These are phyloP conservation scores for Blepharisma undulans DNA, from an alignment of 169 alveolate genomes.

Conservation along the genomic window DNA sequence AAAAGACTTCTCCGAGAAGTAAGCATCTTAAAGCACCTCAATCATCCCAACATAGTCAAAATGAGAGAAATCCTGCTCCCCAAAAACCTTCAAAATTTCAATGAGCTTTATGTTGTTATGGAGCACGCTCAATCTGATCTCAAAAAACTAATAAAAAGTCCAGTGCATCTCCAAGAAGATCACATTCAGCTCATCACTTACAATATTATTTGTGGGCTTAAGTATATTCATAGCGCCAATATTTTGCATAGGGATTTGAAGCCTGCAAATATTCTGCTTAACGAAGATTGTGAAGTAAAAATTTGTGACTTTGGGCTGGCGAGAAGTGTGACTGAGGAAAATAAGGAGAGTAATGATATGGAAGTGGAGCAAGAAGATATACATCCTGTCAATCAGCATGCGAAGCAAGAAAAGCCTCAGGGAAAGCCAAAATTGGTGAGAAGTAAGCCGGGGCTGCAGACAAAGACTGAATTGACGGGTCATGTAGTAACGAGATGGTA, in stretches of 20 bases:
- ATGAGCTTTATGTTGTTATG: slow-evolving; percentile 61
- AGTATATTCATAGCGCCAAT: slow-evolving; percentile 94
- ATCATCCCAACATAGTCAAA: slow-evolving; percentile 91
- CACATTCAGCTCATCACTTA: slow-evolving; percentile 74
- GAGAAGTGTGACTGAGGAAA: slow-evolving; percentile 73
- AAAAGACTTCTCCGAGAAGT: slow-evolving; percentile 95
- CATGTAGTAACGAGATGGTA: slow-evolving; percentile 99
- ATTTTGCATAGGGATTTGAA: slow-evolving; percentile 97
- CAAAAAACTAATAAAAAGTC: slow-evolving; percentile 54
- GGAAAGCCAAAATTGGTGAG: neutral
- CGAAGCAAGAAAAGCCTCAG: neutral
- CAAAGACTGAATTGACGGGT: slow-evolving; percentile 95
- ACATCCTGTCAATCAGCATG: neutral
- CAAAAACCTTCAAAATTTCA: slow-evolving; percentile 87
- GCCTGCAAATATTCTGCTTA: slow-evolving; percentile 97
- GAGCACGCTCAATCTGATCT: slow-evolving; percentile 64
- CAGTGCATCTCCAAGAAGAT: slow-evolving; percentile 43
- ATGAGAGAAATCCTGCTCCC: slow-evolving; percentile 92
- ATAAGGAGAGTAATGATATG: neutral
- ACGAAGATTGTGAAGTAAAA: slow-evolving; percentile 97
- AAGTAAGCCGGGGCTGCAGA: neutral
- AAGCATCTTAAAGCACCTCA: slow-evolving; percentile 91
- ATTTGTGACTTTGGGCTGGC: slow-evolving; percentile 98
- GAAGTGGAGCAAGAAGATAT: neutral
- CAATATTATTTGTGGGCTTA: slow-evolving; percentile 93